Base-by-base conservation (phyloP, 352 stramenopile species). In the Phytophthora niederhauseri region DNA sequence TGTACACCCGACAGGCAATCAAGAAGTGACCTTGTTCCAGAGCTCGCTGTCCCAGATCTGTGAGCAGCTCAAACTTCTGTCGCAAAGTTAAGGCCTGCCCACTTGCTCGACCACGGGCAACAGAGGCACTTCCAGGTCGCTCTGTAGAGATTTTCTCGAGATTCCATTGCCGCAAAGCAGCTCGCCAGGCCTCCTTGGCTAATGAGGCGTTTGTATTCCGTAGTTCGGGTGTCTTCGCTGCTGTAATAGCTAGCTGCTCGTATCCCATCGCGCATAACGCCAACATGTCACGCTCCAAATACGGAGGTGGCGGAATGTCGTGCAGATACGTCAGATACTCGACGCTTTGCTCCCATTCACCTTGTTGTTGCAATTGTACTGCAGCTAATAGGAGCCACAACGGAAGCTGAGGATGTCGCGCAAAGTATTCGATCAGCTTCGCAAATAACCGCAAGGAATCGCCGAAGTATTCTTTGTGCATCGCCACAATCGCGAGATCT, bases 301-400 rank as follows among this genome's bases (percentile, higher is more conserved):
- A 93, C 15, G 81, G 79, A 11, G 64, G 9, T 17, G 81, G 82
- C 0, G 73, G 73, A 0, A 89, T 70, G 41, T 93, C 84, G 3
- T 79, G 73, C 2, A 93, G 51, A 31, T 91, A 93, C 15, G 57
- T 75, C 22, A 93, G 60, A 62, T 93, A 93, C 20, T 68, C 65
- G 12, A 85, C 70, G 61, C 85, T 93, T 48, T 91, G 73, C 9
- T 76, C 66, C 77, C 79, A 87, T 5, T 82, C 68, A 2, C 76
- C 78, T n/a, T 70, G 28, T 24, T 93, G 82, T 34, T 89, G 80
- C 20, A 93, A 73, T 64, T 90, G 79, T 0, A 87, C 72, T 9
- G 81, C 80, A 1, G 85, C 81, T 4, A 93, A 69, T 26, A 94
- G 69, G 41, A 94, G 51, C 81, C 79, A 90, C 19, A 88, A 41